Evolutionary conservation across 345 rosid species (phyloP).

Genomic region (Triadica sebifera): DNA sequence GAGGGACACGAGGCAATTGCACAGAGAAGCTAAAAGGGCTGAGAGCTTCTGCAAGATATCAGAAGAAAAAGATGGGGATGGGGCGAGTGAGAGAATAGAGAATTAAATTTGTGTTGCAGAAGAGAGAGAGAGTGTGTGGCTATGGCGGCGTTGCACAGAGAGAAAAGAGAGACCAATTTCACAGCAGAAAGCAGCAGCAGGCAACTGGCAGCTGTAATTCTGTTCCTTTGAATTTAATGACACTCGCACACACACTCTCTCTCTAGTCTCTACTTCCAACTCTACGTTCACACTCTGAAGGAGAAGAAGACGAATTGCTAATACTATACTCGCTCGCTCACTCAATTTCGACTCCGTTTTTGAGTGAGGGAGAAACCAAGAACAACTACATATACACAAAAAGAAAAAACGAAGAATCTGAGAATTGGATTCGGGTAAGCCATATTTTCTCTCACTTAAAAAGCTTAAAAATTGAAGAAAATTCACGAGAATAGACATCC

Average conservation of each 20-base stretch:
- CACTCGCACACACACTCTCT: not conserved
- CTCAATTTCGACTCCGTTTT: not conserved
- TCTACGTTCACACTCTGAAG: not conserved
- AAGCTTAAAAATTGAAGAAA: not conserved
- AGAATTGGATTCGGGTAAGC: not conserved
- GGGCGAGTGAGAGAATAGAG: constrained; percentile 17
- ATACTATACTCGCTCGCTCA: not conserved
- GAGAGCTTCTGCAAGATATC: constrained; percentile 22
- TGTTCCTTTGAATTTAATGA: constrained; percentile 26
- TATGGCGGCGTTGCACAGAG: constrained; percentile 79
- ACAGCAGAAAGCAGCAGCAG: not conserved
- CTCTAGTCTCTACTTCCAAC: not conserved
- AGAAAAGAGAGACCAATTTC: not conserved
- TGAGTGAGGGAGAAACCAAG: no score
- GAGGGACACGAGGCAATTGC: constrained; percentile 29
- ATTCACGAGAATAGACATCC: not conserved
- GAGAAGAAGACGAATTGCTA: not conserved
- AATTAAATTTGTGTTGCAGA: constrained; percentile 43
- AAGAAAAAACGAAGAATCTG: no score
- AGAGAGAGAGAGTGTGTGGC: constrained; percentile 30
- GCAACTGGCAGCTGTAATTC: constrained; percentile 44
- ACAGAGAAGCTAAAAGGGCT: constrained; percentile 18
- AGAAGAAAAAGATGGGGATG: constrained; percentile 14
- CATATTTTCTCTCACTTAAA: not conserved
- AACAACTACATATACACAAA: no score